These are phyloP conservation scores for Cercospora canescens DNA, from an alignment of 2,329 filamentous ascomycete genomes.

Conservation along the genomic window DNA sequence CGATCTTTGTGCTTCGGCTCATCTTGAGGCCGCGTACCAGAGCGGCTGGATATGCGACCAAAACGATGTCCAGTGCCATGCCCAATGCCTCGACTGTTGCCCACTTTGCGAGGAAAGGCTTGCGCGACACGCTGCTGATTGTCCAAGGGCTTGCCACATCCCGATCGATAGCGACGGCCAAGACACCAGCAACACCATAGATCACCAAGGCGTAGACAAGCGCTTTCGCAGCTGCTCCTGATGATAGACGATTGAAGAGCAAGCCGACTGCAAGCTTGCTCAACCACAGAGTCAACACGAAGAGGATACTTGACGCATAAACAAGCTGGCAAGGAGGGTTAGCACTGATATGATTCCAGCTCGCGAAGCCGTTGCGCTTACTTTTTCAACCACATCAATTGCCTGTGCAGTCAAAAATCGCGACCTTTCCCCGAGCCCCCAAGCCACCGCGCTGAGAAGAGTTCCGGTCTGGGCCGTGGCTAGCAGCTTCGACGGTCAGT, in stretches of 20 bases:
- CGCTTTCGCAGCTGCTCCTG: constrained; percentile 5
- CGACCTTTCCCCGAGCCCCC: constrained; percentile 1
- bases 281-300: constrained; percentile 16
- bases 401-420: background rate
- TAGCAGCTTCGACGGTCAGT: background rate
- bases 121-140: background rate
- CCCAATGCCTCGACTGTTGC: constrained; percentile 8
- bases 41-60: constrained; percentile 8
- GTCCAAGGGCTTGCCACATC: constrained; percentile 2
- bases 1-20: constrained; percentile 15
- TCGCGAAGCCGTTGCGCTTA: background rate
- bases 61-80: constrained; percentile 12
- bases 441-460: constrained; percentile 5
- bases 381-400: constrained; percentile 4
- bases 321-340: constrained; percentile 10
- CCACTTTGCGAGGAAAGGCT: constrained; percentile 7
- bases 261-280: constrained; percentile 20
- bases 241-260: constrained; percentile 21
- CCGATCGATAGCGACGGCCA: background rate
- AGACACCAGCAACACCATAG: constrained; percentile 3
- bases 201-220: background rate
- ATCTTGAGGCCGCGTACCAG: constrained; percentile 23
- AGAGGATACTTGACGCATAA: constrained; percentile 21
- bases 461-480: background rate
- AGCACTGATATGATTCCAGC: background rate